phyloP scores from a whole-genome alignment of 331 rosid species.

The Erythrophleum ivorense region DNA sequence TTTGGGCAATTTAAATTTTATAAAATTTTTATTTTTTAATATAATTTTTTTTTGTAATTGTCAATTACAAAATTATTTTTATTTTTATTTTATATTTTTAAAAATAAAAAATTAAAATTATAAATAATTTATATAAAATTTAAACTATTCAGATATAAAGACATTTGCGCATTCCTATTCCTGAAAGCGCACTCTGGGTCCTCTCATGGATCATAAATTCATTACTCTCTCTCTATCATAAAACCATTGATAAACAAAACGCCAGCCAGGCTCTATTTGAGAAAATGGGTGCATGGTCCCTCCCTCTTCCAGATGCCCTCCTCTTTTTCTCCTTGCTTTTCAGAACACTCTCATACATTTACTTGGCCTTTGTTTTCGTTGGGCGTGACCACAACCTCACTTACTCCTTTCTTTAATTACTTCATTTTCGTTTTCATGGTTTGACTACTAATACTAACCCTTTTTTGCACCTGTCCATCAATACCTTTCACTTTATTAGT shows the following conservation, averaged over 20 bases:
- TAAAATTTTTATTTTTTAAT: too few relatives aligned
- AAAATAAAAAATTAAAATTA: too few relatives aligned
- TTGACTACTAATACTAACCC: not conserved
- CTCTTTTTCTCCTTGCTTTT: constrained; percentile 46
- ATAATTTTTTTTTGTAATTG: too few relatives aligned
- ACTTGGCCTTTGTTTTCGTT: constrained; percentile 33
- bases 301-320: constrained; percentile 45
- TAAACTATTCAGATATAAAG: too few relatives aligned
- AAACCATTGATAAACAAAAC: constrained; percentile 1
- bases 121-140: too few relatives aligned
- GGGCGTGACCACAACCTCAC: constrained; percentile 55
- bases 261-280: constrained; percentile 34
- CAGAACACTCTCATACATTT: constrained; percentile 42
- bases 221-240: constrained; percentile 9
- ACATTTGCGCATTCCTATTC: too few relatives aligned
- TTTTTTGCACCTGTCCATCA: not conserved
- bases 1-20: too few relatives aligned
- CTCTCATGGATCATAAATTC: too few relatives aligned
- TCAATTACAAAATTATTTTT: too few relatives aligned
- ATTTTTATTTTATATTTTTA: too few relatives aligned
- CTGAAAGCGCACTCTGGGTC: too few relatives aligned
- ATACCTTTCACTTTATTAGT: not conserved
- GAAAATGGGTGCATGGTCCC: constrained; percentile 62
- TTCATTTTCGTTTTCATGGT: constrained; percentile 38
- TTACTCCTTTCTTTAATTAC: constrained; percentile 33